Percentiles rank a stretch among this genome's conserved stretches.
These are phyloP conservation scores for Paulownia fortunei DNA, from an alignment of 257 asterid species.

Conservation along the genomic window DNA sequence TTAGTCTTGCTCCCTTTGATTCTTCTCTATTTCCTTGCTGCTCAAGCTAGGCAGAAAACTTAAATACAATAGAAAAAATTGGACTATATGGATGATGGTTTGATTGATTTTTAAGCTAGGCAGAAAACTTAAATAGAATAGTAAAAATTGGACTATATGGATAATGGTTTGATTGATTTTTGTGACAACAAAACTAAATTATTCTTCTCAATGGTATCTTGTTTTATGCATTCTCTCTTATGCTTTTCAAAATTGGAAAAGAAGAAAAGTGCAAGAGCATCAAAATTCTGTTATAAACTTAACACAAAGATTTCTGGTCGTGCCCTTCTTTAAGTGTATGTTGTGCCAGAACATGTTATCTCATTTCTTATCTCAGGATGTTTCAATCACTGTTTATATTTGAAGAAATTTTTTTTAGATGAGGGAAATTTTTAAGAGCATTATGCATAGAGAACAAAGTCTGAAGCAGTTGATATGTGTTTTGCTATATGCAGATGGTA, in stretches of 20 bases:
- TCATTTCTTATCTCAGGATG: not conserved
- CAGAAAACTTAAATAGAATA: slow-evolving; percentile 2
- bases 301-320: not conserved
- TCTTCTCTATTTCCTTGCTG: slow-evolving; percentile 12
- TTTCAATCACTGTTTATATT: not conserved
- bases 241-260: slow-evolving; percentile 2
- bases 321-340: slow-evolving; percentile 11
- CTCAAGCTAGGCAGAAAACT: slow-evolving; percentile 2
- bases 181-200: slow-evolving; percentile 11
- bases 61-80: slow-evolving; percentile 7
- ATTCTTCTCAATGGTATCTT: not conserved
- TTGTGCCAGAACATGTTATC: slow-evolving; percentile 3
- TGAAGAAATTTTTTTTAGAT: not conserved
- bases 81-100: slow-evolving; percentile 4
- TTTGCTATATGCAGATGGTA: slow-evolving; percentile 58
- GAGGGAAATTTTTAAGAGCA: slow-evolving; percentile 15
- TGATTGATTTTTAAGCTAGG: slow-evolving; percentile 14
- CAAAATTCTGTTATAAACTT: not conserved
- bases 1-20: slow-evolving; percentile 17
- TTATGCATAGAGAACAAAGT: slow-evolving; percentile 1
- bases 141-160: not conserved
- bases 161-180: slow-evolving; percentile 15
- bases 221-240: slow-evolving; percentile 12
- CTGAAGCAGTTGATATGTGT: slow-evolving; percentile 22
- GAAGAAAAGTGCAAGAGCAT: not conserved